These are phyloP conservation scores for Arachis monticola DNA, from an alignment of 331 rosid species.

Conservation along the genomic window DNA sequence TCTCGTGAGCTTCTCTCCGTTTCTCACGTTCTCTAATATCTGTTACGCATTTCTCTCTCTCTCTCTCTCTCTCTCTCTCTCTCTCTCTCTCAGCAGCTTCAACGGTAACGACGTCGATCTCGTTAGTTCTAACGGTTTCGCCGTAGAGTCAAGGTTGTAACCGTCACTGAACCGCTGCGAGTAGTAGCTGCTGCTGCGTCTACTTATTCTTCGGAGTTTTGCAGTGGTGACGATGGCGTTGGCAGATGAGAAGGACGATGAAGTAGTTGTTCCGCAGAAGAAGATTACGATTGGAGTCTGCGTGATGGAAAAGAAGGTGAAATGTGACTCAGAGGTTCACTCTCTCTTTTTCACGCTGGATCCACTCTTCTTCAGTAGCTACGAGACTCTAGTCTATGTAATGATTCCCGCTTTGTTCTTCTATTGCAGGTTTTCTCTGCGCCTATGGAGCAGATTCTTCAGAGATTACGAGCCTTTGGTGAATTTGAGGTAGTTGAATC, in stretches of 20 bases:
- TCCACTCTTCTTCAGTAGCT: conserved; percentile 26
- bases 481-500: conserved; percentile 78
- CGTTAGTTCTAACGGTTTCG: neutral
- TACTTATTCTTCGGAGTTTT: neutral
- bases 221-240: neutral
- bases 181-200: neutral
- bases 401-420: conserved; percentile 36
- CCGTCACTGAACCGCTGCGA: conserved; percentile 5
- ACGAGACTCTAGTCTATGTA: conserved; percentile 36
- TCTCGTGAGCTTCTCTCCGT: conserved; percentile 1
- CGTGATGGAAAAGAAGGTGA: conserved; percentile 99
- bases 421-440: conserved; percentile 62
- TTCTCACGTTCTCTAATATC: conserved; percentile 3
- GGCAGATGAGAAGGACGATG: conserved; percentile 38
- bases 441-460: conserved; percentile 94
- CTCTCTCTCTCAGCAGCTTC: neutral
- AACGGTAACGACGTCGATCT: neutral
- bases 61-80: neutral
- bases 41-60: conserved; percentile 30
- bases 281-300: conserved; percentile 87
- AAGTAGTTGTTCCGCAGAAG: conserved; percentile 31
- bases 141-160: neutral
- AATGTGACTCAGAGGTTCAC: conserved; percentile 83
- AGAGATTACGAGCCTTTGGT: conserved; percentile 81
- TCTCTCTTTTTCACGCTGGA: conserved; percentile 31